A percentile compares a stretch with the other conserved stretches of the same genome.
Evolutionary conservation across 2,329 filamentous ascomycete species (phyloP).

Genomic region (Cladosporium sp.): DNA sequence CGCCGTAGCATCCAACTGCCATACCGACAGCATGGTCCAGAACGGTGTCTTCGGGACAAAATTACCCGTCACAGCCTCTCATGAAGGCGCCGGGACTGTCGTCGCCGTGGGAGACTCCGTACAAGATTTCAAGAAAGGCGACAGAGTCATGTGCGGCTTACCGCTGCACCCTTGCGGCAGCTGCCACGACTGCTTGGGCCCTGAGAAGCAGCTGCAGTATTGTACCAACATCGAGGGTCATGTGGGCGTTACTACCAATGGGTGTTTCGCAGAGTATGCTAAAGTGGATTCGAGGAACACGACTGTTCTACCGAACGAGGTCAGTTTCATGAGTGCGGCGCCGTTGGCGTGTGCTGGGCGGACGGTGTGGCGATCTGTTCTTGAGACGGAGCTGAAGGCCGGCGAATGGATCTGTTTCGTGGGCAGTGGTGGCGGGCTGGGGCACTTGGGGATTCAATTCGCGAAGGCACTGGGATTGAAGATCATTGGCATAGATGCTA

Average conservation of each 20-base stretch:
- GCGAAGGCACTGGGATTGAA: conserved; percentile 49
- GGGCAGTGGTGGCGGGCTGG: conserved; percentile 44
- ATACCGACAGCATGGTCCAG: conserved; percentile 57
- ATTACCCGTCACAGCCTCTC: conserved; percentile 53
- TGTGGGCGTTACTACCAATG: conserved; percentile 49
- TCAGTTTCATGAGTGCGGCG: conserved; percentile 50
- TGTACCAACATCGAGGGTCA: conserved; percentile 44
- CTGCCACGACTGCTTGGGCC: conserved; percentile 51
- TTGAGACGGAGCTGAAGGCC: conserved; percentile 37
- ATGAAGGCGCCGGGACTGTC: conserved; percentile 56
- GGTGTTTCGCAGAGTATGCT: conserved; percentile 56
- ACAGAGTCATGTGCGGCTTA: conserved; percentile 55
- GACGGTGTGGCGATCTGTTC: conserved; percentile 48
- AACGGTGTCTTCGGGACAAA: conserved; percentile 45
- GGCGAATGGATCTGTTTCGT: conserved; percentile 39
- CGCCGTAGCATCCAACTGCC: conserved; percentile 58
- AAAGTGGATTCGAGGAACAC: conserved; percentile 46
- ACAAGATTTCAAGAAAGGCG: conserved; percentile 43
- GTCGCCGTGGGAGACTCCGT: conserved; percentile 44
- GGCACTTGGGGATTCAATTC: conserved; percentile 51
- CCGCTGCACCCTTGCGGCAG: conserved; percentile 50
- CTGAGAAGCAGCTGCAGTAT: conserved; percentile 51
- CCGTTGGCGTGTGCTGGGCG: conserved; percentile 55
- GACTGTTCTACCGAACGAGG: conserved; percentile 45
- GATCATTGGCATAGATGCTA: conserved; percentile 52